Base-by-base conservation (phyloP, 2,329 filamentous ascomycete genomes). In the Fusarium sacchari region DNA sequence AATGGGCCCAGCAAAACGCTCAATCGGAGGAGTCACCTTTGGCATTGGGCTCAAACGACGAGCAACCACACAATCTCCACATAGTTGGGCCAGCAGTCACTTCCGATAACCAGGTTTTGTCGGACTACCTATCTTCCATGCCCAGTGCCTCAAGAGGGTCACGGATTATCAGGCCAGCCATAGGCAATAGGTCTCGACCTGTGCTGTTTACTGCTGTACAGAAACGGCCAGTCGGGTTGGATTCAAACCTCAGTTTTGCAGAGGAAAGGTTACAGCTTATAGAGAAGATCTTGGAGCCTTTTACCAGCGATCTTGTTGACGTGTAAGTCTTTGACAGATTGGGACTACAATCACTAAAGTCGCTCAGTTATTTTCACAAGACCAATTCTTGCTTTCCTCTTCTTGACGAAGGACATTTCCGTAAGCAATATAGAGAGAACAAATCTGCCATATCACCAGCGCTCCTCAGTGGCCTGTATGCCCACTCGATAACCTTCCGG, bases 351-450 rank as follows among this genome's bases (percentile, higher is more conserved):
- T 8, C 10, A 43, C 65, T 78, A n/a, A 77, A 34, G 1, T 43
- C 17, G 9, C 4, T 8, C 7, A 77, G 76, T 2, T 78, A 77
- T 18, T 78, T 78, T 14, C 58, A 70, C 14, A 77, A 87, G 61
- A 85, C 88, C 43, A 89, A 91, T 76, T 81, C 82, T n/a, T 89
- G 88, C n/a, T 88, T 91, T 67, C 90, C 90, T 0, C 81, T 92
- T 5, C 83, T 91, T 13, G 88, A 92, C 66, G 86, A 89, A 47
- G 79, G 83, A 6, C 84, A 85, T 1, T 89, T 91, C 62, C 83
- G 86, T 66, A 82, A 83, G 17, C 85, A 86, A 28, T 87, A 86
- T 62, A 81, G 77, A 2, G 79, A 81, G 11, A 79, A 82, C 37
- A 85, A 86, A 64, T 82, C 86, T 15, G 82, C 84, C 15, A 85